These are phyloP conservation scores for Leccinum subgranulosum DNA, from an alignment of 768 basidiomycete species.

Conservation along the genomic window DNA sequence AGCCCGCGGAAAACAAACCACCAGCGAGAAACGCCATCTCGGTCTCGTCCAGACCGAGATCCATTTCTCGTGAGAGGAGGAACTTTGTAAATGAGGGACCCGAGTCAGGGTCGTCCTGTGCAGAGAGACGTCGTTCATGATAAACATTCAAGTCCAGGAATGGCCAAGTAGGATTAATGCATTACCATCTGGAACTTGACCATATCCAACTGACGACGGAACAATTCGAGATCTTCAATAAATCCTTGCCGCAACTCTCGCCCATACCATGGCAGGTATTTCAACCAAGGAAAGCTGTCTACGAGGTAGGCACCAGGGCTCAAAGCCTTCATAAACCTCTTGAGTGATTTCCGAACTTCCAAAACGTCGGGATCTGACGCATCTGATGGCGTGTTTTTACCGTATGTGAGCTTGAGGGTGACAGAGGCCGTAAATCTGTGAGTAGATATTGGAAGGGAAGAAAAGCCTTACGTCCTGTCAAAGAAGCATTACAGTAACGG, in stretches of 20 bases:
- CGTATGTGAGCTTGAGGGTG: constrained; percentile 18
- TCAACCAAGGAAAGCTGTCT: constrained; percentile 31
- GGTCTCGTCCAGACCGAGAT: constrained; percentile 47
- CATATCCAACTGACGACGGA: constrained; percentile 41
- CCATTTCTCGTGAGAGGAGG: constrained; percentile 47
- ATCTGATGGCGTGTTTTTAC: constrained; percentile 12
- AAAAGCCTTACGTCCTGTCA: not conserved
- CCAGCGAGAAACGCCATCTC: constrained; percentile 61
- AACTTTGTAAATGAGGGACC: constrained; percentile 50
- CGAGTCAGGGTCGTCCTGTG: constrained; percentile 11
- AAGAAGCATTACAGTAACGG: constrained; percentile 37
- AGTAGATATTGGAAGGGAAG: not conserved
- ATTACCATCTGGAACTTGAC: constrained; percentile 43
- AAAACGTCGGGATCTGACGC: constrained; percentile 17
- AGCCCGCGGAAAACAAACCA: constrained; percentile 54
- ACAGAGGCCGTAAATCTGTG: constrained; percentile 16
- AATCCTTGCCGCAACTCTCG: constrained; percentile 51
- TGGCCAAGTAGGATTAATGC: not conserved
- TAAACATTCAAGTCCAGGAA: not conserved
- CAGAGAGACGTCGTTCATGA: not conserved
- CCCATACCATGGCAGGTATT: constrained; percentile 56
- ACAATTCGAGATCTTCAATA: constrained; percentile 44
- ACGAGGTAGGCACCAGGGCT: constrained; percentile 32
- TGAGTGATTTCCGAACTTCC: constrained; percentile 17
- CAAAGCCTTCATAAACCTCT: constrained; percentile 21